Evolutionary conservation across 345 rosid species (phyloP), one percentile per base, ranked within the genome.

Genomic region (Gossypioides kirkii): DNA sequence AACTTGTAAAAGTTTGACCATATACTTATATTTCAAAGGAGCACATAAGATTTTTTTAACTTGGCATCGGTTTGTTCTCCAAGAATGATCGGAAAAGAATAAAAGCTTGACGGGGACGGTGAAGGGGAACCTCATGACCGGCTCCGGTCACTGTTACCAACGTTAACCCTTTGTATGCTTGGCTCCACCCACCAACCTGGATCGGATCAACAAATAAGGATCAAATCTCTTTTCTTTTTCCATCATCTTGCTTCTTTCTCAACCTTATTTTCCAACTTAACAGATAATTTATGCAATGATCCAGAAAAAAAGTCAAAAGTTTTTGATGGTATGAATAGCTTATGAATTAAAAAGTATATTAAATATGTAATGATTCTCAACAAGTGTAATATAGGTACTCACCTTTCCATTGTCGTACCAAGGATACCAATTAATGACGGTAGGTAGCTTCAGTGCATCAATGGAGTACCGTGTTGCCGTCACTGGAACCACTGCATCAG

Each of bases 161-260:
- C 10, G 97, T 89, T 77, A 94, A 83, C 47, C 98, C 97, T 82
- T 79, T 73, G 81, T 92, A 94, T 43, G 81, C 90, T 87, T 94
- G 98, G 89, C 97, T 90, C 97, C 98, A 94, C 10, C 98, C 97
- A 14, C 95, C 98, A 72, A 90, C 97, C 98, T 94, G 26, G 60
- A 55, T 55, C 28, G 13, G 60, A 55, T 55, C 60, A 55, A 55
- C 60, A 55, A 55, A 20, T 3, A 55, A 55, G 16, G 17, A 47
- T 5, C 16, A 47, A 47, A 47, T 1, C 52, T 12, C 16, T 47
- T 47, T 47, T 47, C 46, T 0, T 36, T 6, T 61, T 36, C 41
- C 46, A 36, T 32, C 12, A 36, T 72, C 8, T 59, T 25, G n/a
- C 4, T 20, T 5, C n/a, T 12, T 23, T 66, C 25, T 45, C 28